Evolutionary conservation across 2,329 filamentous ascomycete genomes (phyloP), one percentile per base, ranked within the genome.

Genomic region (Paecilomyces fulvus): DNA sequence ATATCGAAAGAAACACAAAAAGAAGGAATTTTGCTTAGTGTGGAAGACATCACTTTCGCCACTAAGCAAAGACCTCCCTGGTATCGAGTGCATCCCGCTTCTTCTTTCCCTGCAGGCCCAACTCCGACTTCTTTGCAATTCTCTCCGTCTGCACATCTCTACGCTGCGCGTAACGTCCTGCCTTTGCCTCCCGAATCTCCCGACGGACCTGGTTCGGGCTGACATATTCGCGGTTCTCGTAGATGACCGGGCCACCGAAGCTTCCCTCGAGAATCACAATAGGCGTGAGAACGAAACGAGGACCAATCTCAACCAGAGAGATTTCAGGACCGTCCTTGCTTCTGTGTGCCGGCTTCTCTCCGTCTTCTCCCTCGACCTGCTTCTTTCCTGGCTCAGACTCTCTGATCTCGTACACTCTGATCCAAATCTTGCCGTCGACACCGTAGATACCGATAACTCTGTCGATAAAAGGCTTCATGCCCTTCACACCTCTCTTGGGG

Each of bases 141-240:
- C 85, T 82, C 68, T 92, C 89, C 52, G 87, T 79, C 62, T 82
- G 78, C 64, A 88, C 84, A 69, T 95, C 91, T 30, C 85, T 83
- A 59, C 94, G 82, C 56, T 81, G 80, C 63, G 89, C 89, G 76
- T 95, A 92, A 63, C 84, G 84, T 52, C 84, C 82, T 0, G 92
- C 90, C 79, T 90, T 91, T 64, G 82, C 79, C 73, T 84, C 79
- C 64, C 90, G 81, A 64, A 95, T 73, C 61, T 97, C 94, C 46
- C 90, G 80, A 63, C 94, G 82, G 61, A 97, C 84, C 75, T 96
- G 90, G 82, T 99, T 99, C 9, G 94, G 94, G 63, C 88, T 94
- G 55, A 99, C 89, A 67, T 96, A 99, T 72, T 96, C 88, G 80
- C 90, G 94, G 79, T 97, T 97, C 79, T 97, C 90, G 76, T 95